These are phyloP conservation scores for Coemansia sp. DNA, from an alignment of 192 early-diverging fungal genomes.

Conservation along the genomic window DNA sequence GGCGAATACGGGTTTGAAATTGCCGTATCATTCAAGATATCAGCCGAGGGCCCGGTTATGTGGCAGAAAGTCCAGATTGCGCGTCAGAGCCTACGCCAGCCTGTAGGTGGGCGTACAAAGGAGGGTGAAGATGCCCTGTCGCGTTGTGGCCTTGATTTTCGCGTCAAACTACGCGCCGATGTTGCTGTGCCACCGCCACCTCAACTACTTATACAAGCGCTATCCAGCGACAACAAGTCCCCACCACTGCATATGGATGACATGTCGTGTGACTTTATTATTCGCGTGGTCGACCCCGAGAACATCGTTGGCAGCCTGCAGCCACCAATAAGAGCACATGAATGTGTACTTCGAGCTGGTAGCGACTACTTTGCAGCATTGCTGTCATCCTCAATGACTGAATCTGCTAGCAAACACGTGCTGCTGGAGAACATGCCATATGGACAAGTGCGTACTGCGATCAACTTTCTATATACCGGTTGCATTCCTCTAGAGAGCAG, in stretches of 20 bases:
- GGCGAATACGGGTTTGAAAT: slow-evolving; percentile 52
- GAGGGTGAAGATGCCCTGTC: slow-evolving; percentile 31
- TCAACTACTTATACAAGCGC: slow-evolving; percentile 7
- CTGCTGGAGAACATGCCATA: slow-evolving; percentile 43
- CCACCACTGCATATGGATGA: slow-evolving; percentile 26
- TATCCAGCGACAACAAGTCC: not conserved
- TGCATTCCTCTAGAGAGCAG: slow-evolving; percentile 11
- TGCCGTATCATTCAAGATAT: slow-evolving; percentile 20
- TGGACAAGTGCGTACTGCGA: slow-evolving; percentile 38
- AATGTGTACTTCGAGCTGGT: slow-evolving; percentile 33
- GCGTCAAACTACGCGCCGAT: slow-evolving; percentile 40
- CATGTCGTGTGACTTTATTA: slow-evolving; percentile 29
- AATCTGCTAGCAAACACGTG: slow-evolving; percentile 28
- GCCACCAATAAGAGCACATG: slow-evolving; percentile 43
- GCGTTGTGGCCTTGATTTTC: slow-evolving; percentile 47
- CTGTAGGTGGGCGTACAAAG: slow-evolving; percentile 22
- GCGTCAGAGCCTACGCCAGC: slow-evolving; percentile 35
- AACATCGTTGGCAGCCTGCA: slow-evolving; percentile 45
- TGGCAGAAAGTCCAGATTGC: slow-evolving; percentile 56
- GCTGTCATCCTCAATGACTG: slow-evolving; percentile 39
- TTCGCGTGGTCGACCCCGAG: slow-evolving; percentile 32
- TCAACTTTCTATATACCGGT: slow-evolving; percentile 39
- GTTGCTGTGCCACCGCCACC: slow-evolving; percentile 14
- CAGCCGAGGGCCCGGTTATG: slow-evolving; percentile 12
- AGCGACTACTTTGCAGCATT: slow-evolving; percentile 52